phyloP scores from a whole-genome alignment of 2,329 filamentous ascomycete species.

The Huntiella abstrusa region DNA sequence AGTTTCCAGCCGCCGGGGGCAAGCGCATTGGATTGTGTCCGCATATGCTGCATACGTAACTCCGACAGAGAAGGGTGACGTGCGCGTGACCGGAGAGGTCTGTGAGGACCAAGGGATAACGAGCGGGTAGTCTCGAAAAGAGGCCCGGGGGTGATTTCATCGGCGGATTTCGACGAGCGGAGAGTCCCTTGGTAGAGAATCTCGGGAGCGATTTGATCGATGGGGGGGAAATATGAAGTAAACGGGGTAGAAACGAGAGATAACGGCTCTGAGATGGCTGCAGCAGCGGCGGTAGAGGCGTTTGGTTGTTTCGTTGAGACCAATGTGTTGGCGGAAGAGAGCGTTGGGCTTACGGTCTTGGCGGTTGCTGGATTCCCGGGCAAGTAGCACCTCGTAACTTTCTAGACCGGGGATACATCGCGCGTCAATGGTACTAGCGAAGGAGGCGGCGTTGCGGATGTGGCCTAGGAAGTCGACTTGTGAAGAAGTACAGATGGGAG shows the following conservation, averaged over 20 bases:
- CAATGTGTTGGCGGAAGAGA: background rate
- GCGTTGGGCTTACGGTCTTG: background rate
- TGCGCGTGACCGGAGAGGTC: background rate
- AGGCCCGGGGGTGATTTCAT: background rate
- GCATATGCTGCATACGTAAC: conserved; percentile 5
- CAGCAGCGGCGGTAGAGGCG: background rate
- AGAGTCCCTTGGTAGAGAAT: background rate
- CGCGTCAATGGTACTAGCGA: conserved; percentile 3
- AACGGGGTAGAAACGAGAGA: background rate
- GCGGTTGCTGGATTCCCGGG: conserved; percentile 1
- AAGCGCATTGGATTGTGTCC: conserved; percentile 3
- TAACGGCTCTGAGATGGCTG: background rate
- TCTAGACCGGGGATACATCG: background rate
- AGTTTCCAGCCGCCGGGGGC: conserved; percentile 8
- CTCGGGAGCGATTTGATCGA: background rate
- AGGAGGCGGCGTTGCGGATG: conserved; percentile 1
- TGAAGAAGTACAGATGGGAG: conserved; percentile 2
- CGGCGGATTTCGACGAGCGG: background rate
- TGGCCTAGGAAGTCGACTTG: background rate
- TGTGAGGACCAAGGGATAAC: conserved; percentile 1
- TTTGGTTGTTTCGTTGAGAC: no score
- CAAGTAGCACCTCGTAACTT: conserved; percentile 3
- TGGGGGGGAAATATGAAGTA: background rate
- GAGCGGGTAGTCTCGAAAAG: conserved; percentile 4
- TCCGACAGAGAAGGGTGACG: background rate